Percentiles rank a stretch among this genome's conserved stretches.
These are phyloP conservation scores for Anthracocystis walkeri DNA, from an alignment of 1,284 basidiomycete species.

Conservation along the genomic window DNA sequence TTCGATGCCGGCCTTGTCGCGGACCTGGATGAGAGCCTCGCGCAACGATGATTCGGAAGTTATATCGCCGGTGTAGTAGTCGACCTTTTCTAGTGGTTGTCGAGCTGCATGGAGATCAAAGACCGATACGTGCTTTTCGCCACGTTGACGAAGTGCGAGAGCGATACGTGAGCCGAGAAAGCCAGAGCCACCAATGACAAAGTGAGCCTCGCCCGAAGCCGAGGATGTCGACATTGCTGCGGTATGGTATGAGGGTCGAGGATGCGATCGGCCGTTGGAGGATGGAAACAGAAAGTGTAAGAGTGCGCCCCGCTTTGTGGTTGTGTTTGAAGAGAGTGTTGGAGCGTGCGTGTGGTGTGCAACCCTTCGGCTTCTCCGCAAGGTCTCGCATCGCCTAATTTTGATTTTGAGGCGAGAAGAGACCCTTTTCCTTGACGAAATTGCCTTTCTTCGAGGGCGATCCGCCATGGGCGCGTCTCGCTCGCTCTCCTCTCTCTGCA, in stretches of 20 bases:
- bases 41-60: constrained; percentile 53
- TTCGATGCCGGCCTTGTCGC: constrained; percentile 49
- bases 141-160: constrained; percentile 62
- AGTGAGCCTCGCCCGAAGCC: constrained; percentile 64
- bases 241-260: background rate
- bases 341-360: constrained; percentile 1
- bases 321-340: background rate
- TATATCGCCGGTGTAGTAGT: constrained; percentile 65
- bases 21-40: constrained; percentile 43
- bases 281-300: background rate
- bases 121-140: constrained; percentile 63
- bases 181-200: constrained; percentile 67
- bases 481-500: background rate
- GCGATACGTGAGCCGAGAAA: constrained; percentile 67
- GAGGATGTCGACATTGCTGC: constrained; percentile 60
- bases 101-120: constrained; percentile 59
- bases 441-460: background rate
- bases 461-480: constrained; percentile 7
- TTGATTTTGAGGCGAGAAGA: background rate
- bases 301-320: background rate
- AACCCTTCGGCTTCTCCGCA: constrained; percentile 29
- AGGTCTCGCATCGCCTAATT: constrained; percentile 17
- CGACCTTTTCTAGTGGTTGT: constrained; percentile 55
- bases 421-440: background rate
- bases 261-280: background rate